A percentile compares a stretch with the other conserved stretches of the same genome.
phyloP scores from a whole-genome alignment of 2,329 filamentous ascomycete species.

The Neonectria coccinea region DNA sequence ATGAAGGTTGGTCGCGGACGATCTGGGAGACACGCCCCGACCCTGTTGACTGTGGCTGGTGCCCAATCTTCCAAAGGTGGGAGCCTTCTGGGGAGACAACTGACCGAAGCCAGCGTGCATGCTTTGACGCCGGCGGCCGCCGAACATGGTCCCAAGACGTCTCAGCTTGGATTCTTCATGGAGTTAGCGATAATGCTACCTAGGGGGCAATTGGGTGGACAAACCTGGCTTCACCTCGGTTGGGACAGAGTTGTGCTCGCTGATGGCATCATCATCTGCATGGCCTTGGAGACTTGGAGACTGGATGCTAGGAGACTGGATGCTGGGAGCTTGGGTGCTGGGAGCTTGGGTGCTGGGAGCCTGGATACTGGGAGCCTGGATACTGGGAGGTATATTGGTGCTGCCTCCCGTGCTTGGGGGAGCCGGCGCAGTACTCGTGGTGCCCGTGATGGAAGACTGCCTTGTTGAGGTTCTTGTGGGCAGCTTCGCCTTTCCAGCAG shows the following conservation, averaged over 20 bases:
- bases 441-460: slow-evolving; percentile 54
- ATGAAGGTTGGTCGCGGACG: slow-evolving; percentile 69
- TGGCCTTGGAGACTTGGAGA: slow-evolving; percentile 21
- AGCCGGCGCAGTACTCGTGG: slow-evolving; percentile 40
- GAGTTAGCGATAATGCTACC: slow-evolving; percentile 38
- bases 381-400: slow-evolving; percentile 29
- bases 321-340: background rate
- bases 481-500: slow-evolving; percentile 53
- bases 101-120: slow-evolving; percentile 71
- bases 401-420: slow-evolving; percentile 46
- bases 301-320: background rate
- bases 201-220: background rate
- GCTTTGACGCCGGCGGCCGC: slow-evolving; percentile 72
- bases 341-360: slow-evolving; percentile 26
- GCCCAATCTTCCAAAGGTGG: slow-evolving; percentile 71
- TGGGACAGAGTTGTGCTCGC: slow-evolving; percentile 56
- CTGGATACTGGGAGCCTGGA: slow-evolving; percentile 27
- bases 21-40: slow-evolving; percentile 64
- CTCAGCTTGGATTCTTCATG: slow-evolving; percentile 65
- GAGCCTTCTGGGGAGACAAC: slow-evolving; percentile 65
- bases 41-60: slow-evolving; percentile 68
- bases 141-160: slow-evolving; percentile 76
- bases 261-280: slow-evolving; percentile 50
- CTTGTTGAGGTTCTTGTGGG: slow-evolving; percentile 56
- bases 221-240: slow-evolving; percentile 53